Evolutionary conservation across 768 basidiomycete species (phyloP), one percentile per base, ranked within the genome.

Genomic region (Serendipita vermifera): DNA sequence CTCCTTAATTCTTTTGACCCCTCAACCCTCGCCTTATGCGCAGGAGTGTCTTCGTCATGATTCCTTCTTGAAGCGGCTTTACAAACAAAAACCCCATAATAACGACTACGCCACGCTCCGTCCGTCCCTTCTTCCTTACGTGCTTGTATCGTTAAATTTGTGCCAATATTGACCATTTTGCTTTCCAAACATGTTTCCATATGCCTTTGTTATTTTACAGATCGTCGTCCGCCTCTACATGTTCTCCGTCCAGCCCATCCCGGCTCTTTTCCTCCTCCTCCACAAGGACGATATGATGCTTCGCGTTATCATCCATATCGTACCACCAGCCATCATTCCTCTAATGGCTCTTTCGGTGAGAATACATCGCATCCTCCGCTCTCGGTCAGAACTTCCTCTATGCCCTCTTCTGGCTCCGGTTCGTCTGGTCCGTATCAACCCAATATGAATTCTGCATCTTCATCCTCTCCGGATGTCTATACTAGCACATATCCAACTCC

Each of bases 81-180:
- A 17, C 1, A 41, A 17, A 41, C 17, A 7, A 20, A 20, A 26
- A 20, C 46, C 46, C 7, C 32, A 51, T 51, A 51, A 51, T 51
- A n/a, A 22, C 40, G 40, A 43, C 9, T 36, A 24, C 40, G 40
- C 24, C n/a, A 24, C 40, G 40, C 24, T 26, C 7, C 46, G 26
- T 51, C 46, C 46, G 15, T 22, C 46, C 32, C 26, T 31, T 51
- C 35, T 36, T 51, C 9, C 29, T n/a, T n/a, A n/a, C n/a, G n/a
- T n/a, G n/a, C n/a, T 51, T 51, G 46, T 51, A 51, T 51, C 22
- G 9, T 51, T 51, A 51, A 36, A 51, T 51, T 29, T n/a, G n/a
- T n/a, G n/a, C n/a, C n/a, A n/a, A n/a, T n/a, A n/a, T n/a, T n/a
- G n/a, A n/a, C n/a, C n/a, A n/a, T n/a, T n/a, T n/a, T n/a, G n/a